phyloP scores from a whole-genome alignment of 352 stramenopile species.

The Pythium phragmiticola region DNA sequence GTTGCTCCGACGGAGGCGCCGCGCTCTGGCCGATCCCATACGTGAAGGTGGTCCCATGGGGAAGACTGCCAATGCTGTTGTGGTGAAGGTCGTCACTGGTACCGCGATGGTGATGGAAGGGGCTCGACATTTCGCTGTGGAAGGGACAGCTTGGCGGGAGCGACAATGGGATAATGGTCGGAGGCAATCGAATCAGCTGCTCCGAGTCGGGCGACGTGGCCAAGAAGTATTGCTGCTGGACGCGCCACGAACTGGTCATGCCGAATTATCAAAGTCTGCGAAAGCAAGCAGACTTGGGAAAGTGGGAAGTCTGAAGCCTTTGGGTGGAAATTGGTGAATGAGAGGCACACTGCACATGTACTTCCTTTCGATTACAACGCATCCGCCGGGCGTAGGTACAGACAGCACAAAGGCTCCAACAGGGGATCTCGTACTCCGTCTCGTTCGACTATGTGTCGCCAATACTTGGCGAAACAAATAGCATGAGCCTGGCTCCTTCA shows the following conservation, averaged over 20 bases:
- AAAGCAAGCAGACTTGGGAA: neutral
- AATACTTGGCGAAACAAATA: no score
- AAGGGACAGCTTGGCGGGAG: neutral
- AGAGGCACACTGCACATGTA: neutral
- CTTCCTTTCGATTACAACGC: no score
- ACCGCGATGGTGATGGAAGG: neutral
- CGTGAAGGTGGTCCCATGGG: neutral
- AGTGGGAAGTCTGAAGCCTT: neutral
- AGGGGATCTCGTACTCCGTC: no score
- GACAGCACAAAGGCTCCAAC: no score
- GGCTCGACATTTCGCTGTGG: neutral
- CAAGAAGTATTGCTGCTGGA: constrained; percentile 18
- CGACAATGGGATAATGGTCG: neutral
- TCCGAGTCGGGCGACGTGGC: neutral
- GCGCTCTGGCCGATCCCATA: neutral
- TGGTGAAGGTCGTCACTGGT: no score
- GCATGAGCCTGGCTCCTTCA: no score
- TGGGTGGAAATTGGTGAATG: neutral
- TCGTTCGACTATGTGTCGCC: no score
- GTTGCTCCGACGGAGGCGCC: neutral
- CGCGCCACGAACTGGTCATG: constrained; percentile 22
- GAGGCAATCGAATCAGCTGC: neutral
- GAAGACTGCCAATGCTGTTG: neutral
- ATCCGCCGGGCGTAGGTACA: no score
- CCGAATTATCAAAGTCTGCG: neutral